Evolutionary conservation across 2,329 filamentous ascomycete genomes (phyloP).

Genomic region (Penicillium oxalicum): DNA sequence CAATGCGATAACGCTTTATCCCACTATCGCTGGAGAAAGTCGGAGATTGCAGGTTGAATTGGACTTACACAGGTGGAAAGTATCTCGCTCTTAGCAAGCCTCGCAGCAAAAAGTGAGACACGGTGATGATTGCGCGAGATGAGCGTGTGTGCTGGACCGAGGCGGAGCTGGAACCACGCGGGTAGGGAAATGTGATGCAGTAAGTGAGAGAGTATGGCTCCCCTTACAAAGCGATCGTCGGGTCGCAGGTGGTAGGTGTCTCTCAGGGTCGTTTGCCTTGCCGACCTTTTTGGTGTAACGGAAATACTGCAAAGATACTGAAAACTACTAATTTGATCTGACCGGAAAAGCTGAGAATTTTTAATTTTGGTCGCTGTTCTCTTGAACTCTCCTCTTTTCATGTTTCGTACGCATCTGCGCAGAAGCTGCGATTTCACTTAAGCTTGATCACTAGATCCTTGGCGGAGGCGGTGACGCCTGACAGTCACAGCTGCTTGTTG

Average conservation of each 20-base stretch:
- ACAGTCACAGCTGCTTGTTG: conserved; percentile 26
- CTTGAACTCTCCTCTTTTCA: not conserved
- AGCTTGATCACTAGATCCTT: conserved; percentile 4
- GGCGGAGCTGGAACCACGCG: conserved; percentile 16
- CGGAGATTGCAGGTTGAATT: not conserved
- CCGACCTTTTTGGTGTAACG: too few species aligned
- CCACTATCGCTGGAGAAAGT: not conserved
- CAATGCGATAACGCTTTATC: not conserved
- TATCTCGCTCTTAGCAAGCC: conserved; percentile 24
- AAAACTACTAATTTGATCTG: too few species aligned
- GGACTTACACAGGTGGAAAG: conserved; percentile 28
- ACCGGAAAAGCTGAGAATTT: not conserved
- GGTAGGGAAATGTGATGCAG: too few species aligned
- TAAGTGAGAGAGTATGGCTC: conserved; percentile 3
- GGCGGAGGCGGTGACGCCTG: conserved; percentile 27
- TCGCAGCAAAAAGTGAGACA: conserved; percentile 23
- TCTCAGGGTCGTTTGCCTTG: not conserved
- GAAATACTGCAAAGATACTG: too few species aligned
- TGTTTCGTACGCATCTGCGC: not conserved
- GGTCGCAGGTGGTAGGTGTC: too few species aligned
- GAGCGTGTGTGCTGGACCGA: conserved; percentile 15
- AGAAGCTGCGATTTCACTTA: not conserved
- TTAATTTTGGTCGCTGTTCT: not conserved
- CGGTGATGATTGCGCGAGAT: conserved; percentile 18
- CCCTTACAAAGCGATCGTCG: conserved; percentile 21